Evolutionary conservation across 352 stramenopile genomes (phyloP).

Genomic region (Blastocystis sp.): DNA sequence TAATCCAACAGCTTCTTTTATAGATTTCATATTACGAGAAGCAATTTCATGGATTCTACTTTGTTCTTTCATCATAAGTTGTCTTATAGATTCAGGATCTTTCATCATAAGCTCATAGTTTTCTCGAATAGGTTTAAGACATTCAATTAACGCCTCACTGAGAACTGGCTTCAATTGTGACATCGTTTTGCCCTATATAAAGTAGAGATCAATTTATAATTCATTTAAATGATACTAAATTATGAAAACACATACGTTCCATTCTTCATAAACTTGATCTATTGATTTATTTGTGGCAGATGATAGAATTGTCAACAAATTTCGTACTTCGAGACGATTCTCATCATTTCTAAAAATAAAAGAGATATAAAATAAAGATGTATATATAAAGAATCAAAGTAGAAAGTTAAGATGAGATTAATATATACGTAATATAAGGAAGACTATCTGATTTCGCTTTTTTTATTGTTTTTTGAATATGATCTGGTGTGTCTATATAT

Average conservation of each 20-base stretch:
- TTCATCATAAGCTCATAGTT: constrained; percentile 68
- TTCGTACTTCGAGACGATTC: constrained; percentile 71
- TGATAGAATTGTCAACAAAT: constrained; percentile 72
- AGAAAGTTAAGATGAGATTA: constrained; percentile 52
- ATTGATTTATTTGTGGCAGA: constrained; percentile 52
- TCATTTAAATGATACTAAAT: no score
- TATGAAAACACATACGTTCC: constrained; percentile 50
- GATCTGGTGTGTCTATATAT: constrained; percentile 59
- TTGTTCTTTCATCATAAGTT: constrained; percentile 65
- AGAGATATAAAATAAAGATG: no score
- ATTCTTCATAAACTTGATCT: constrained; percentile 54
- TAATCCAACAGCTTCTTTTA: no score
- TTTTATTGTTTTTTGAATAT: constrained; percentile 61
- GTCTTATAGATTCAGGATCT: constrained; percentile 66
- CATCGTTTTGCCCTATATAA: constrained; percentile 50
- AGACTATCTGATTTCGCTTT: constrained; percentile 68
- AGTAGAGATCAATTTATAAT: constrained; percentile 46
- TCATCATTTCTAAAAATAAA: no score
- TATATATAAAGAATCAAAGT: no score
- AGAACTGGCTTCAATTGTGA: constrained; percentile 79
- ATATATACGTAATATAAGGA: constrained; percentile 63
- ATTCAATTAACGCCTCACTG: constrained; percentile 74
- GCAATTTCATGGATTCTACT: no score
- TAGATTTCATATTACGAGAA: no score
- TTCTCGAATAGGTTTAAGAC: constrained; percentile 76